Evolutionary conservation across 2,329 filamentous ascomycete species (phyloP).

Genomic region (Botrytis deweyae): DNA sequence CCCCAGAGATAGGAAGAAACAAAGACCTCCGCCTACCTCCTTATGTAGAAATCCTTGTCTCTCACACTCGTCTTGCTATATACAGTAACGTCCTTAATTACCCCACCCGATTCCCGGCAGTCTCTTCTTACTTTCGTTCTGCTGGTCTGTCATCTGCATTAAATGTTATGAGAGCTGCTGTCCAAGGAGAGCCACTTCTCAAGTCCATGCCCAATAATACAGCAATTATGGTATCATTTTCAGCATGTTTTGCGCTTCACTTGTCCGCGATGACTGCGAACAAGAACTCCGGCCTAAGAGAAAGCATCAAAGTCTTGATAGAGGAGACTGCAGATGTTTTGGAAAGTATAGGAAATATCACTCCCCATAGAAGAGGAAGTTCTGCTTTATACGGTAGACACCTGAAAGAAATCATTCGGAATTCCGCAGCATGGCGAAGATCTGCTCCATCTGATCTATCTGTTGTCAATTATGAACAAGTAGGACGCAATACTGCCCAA

Average conservation of each 20-base stretch:
- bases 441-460: not conserved
- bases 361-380: slow-evolving; percentile 64
- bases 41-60: slow-evolving; percentile 73
- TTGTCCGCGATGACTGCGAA: slow-evolving; percentile 59
- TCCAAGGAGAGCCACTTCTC: slow-evolving; percentile 67
- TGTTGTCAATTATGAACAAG: not conserved
- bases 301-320: slow-evolving; percentile 63
- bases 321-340: slow-evolving; percentile 68
- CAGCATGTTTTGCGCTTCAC: slow-evolving; percentile 68
- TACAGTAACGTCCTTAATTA: slow-evolving; percentile 75
- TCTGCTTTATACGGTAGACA: slow-evolving; percentile 60
- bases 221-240: slow-evolving; percentile 76
- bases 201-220: slow-evolving; percentile 79
- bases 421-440: slow-evolving; percentile 24
- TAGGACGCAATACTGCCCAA: not conserved
- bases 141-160: slow-evolving; percentile 69
- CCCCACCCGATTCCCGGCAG: slow-evolving; percentile 66
- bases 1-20: slow-evolving; percentile 53
- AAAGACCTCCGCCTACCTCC: slow-evolving; percentile 61
- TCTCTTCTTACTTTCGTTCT: slow-evolving; percentile 70
- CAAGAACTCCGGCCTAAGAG: slow-evolving; percentile 55
- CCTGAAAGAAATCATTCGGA: slow-evolving; percentile 45
- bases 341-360: slow-evolving; percentile 65
- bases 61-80: slow-evolving; percentile 70
- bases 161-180: slow-evolving; percentile 72